Conservation (phyloP, 768 basidiomycete genomes). For the Amanita subjunquillea region DNA sequence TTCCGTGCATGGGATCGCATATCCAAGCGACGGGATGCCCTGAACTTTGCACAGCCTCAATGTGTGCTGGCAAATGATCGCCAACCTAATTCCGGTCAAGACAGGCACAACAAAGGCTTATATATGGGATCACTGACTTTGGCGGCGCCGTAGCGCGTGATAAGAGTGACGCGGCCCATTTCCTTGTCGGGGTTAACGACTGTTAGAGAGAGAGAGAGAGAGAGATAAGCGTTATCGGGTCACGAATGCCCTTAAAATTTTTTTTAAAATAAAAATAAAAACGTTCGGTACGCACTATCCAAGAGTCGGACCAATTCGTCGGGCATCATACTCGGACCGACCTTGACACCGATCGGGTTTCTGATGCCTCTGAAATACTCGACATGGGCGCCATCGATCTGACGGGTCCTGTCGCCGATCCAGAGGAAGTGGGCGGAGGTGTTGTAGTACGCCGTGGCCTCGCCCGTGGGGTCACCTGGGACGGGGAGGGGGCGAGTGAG, state of each 20-base stretch:
- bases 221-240: too few species aligned
- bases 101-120: too few species aligned
- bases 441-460: slow-evolving; percentile 58
- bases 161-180: slow-evolving; percentile 75
- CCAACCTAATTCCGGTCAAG: slow-evolving; percentile 44
- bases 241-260: too few species aligned
- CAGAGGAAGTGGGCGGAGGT: slow-evolving; percentile 58
- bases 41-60: slow-evolving; percentile 67
- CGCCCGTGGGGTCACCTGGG: slow-evolving; percentile 13
- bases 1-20: slow-evolving; percentile 98
- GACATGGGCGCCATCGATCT: slow-evolving; percentile 87
- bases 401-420: slow-evolving; percentile 69
- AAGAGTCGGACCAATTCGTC: slow-evolving; percentile 73
- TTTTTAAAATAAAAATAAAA: too few species aligned
- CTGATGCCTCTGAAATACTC: slow-evolving; percentile 91
- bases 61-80: slow-evolving; percentile 66
- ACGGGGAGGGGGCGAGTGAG: slow-evolving; percentile 65
- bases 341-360: slow-evolving; percentile 94
- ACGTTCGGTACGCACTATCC: slow-evolving; percentile 21
- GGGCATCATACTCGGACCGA: slow-evolving; percentile 76
- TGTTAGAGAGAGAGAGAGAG: too few species aligned
- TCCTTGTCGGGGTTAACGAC: slow-evolving; percentile 82
- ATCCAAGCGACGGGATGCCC: slow-evolving; percentile 89
- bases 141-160: slow-evolving; percentile 85
- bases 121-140: slow-evolving; percentile 39